Base-by-base conservation (phyloP, 345 rosid genomes). In the Trapa bicornis region DNA sequence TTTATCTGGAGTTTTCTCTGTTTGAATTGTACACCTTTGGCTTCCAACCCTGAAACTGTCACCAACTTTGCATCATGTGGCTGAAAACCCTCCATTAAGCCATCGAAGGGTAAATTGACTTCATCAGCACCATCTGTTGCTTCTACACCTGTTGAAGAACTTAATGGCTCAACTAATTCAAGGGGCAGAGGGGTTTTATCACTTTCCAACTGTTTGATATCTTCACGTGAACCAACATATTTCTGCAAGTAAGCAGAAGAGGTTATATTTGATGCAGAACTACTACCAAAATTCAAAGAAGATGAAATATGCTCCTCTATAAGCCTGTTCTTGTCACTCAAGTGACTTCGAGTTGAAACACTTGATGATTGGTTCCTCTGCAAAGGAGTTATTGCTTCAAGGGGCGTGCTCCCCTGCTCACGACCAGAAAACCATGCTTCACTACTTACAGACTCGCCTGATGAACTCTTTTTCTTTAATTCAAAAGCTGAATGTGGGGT, bases 371-470 rank as follows among this genome's bases (percentile, higher is more conserved):
- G 87, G 73, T 66, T 56, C 73, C 77, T 79, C 64, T 57, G 72
- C 69, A 70, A 67, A 68, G 86, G 67, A 47, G 71, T 62, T 58
- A 35, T 35, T 68, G 74, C 75, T 75, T 80, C 88, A 56, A 69
- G 80, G 13, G 72, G 73, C 71, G 65, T 64, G 72, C 71, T 68
- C 78, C 67, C 75, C 68, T 73, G 86, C 69, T 89, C 99, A 77
- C 45, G 92, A 47, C 96, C 96, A 73, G 97, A 94, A 80, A 94
- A 85, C 91, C 89, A 89, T 47, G 89, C 72, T 64, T 83, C 96
- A 66, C 86, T 85, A 42, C 80, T 73, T 68, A 72, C 77, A 67
- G 97, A 89, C 70, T 80, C 95, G 75, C 72, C 73, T 37, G 95
- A 80, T 37, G 84, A 81, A 83, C 77, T 80, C 81, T 81, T 91